These are phyloP conservation scores for Stachybotrys echinatus DNA, from an alignment of 2,329 filamentous ascomycete species.

Conservation along the genomic window DNA sequence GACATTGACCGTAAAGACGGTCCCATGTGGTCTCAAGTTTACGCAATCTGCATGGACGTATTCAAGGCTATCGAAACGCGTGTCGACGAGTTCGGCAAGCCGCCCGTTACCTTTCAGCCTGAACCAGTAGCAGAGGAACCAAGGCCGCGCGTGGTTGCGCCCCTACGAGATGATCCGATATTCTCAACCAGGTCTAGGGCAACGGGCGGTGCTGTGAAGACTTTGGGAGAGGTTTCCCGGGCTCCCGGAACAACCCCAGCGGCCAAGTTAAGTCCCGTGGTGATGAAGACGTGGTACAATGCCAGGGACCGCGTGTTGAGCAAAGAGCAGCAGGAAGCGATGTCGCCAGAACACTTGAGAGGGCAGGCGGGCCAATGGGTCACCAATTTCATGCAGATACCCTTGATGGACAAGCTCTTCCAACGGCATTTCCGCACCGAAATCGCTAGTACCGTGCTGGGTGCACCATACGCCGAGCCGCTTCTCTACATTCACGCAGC, in stretches of 20 bases:
- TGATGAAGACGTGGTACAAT: slow-evolving; percentile 42
- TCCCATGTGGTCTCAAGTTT: slow-evolving; percentile 76
- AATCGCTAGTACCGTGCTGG: slow-evolving; percentile 64
- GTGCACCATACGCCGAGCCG: slow-evolving; percentile 65
- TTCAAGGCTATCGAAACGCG: slow-evolving; percentile 63
- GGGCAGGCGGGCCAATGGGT: slow-evolving; percentile 43
- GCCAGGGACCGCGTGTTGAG: slow-evolving; percentile 43
- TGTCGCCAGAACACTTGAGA: slow-evolving; percentile 43
- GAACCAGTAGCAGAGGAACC: slow-evolving; percentile 22
- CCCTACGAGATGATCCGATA: slow-evolving; percentile 39
- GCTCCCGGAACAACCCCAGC: slow-evolving; percentile 42
- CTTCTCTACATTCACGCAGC: slow-evolving; percentile 66
- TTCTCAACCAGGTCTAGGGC: slow-evolving; percentile 36
- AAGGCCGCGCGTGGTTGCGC: slow-evolving; percentile 29
- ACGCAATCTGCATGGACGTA: slow-evolving; percentile 61
- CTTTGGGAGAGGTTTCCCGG: slow-evolving; percentile 35
- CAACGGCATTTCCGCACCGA: slow-evolving; percentile 63
- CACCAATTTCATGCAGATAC: slow-evolving; percentile 37
- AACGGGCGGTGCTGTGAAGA: slow-evolving; percentile 38
- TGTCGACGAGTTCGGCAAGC: slow-evolving; percentile 56
- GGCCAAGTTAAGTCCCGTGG: slow-evolving; percentile 44
- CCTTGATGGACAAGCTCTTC: slow-evolving; percentile 62
- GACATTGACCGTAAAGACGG: slow-evolving; percentile 82
- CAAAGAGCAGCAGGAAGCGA: slow-evolving; percentile 49
- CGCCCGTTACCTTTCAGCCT: slow-evolving; percentile 25